Conservation (phyloP, 2,329 filamentous ascomycete genomes). For the Sclerotinia trifoliorum region DNA sequence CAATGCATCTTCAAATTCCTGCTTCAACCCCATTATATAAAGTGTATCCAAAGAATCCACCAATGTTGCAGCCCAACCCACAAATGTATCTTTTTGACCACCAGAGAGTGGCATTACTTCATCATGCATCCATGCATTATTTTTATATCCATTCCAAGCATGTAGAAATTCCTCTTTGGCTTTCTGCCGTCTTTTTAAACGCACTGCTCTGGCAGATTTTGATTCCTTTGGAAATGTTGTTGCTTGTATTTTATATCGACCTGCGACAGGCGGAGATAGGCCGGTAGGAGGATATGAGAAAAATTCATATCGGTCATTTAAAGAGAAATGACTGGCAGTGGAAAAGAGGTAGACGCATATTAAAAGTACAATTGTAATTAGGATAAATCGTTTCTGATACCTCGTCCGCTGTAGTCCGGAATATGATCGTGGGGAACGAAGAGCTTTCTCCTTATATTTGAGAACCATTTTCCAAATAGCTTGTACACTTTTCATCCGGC, state of each 20-base stretch:
- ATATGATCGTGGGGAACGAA: neutral
- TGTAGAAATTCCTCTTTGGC: conserved; percentile 28
- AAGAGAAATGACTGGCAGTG: neutral
- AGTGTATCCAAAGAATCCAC: conserved; percentile 79
- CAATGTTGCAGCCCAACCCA: conserved; percentile 82
- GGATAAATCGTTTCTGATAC: conserved; percentile 3
- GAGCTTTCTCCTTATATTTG: conserved; percentile 11
- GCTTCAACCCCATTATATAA: conserved; percentile 76
- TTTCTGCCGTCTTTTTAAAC: conserved; percentile 13
- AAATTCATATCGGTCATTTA: neutral
- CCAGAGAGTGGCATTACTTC: conserved; percentile 73
- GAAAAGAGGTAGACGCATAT: neutral
- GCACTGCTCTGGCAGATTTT: neutral
- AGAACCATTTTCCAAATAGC: neutral
- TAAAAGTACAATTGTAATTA: neutral
- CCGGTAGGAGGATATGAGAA: neutral
- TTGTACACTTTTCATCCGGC: neutral
- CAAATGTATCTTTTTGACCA: conserved; percentile 72
- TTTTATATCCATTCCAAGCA: conserved; percentile 73
- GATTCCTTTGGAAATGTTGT: conserved; percentile 11
- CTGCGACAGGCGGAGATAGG: neutral
- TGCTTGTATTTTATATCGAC: conserved; percentile 19
- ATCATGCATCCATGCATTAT: conserved; percentile 78
- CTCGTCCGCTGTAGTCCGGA: neutral
- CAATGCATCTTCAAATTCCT: conserved; percentile 75